phyloP scores from a whole-genome alignment of 2,329 filamentous ascomycete species.

The Trichoderma cornu-damae region DNA sequence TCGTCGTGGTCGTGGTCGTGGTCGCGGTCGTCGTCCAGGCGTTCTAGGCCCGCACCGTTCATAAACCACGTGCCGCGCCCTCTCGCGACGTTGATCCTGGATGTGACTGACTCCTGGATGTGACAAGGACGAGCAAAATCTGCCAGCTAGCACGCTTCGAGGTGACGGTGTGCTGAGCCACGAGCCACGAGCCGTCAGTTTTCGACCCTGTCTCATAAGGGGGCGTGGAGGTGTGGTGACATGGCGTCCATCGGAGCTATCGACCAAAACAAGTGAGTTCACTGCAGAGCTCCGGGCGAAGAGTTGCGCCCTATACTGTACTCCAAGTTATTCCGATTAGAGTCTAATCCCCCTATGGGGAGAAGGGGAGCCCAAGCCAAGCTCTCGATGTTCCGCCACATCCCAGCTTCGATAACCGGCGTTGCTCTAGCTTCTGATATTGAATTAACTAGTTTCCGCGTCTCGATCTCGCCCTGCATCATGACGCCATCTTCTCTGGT shows the following conservation, averaged over 20 bases:
- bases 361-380: background rate
- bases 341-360: background rate
- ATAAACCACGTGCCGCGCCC: constrained; percentile 27
- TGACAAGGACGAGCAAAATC: background rate
- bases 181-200: background rate
- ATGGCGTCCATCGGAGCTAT: background rate
- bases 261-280: background rate
- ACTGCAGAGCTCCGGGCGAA: background rate
- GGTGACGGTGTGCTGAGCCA: background rate
- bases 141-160: background rate
- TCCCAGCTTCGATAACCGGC: background rate
- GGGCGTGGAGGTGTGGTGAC: background rate
- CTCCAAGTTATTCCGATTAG: background rate
- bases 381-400: background rate
- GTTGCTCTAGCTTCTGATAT: background rate
- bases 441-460: background rate
- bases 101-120: too few relatives aligned
- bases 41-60: constrained; percentile 30
- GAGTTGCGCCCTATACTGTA: background rate
- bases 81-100: background rate
- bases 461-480: constrained; percentile 8
- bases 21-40: too few relatives aligned
- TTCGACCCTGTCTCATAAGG: background rate
- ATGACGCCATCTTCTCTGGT: constrained; percentile 11
- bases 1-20: too few relatives aligned